Base-by-base conservation (phyloP, 306 rosid species). In the Cucurbita moschata region DNA sequence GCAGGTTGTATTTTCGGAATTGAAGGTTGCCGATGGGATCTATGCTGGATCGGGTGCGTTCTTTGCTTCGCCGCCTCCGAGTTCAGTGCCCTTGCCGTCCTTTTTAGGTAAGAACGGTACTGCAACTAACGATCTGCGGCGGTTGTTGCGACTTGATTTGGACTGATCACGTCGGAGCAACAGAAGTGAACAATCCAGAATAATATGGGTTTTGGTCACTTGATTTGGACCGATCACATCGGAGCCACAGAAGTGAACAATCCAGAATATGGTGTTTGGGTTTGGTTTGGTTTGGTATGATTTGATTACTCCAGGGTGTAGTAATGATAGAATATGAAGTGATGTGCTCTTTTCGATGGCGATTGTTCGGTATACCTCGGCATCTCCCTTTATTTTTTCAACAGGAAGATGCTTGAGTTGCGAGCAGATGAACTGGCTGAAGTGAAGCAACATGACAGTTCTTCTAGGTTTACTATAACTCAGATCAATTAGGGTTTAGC, bases 331-430 rank as follows among this genome's bases (percentile, higher is more conserved):
- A 63, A 39, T 42, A 43, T 42, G 71, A 43, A 44, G 37, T 66
- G 65, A 30, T 35, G 18, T 60, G 40, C 8, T 69, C 37, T 18
- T 72, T 57, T 44, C 37, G 9, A 52, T 46, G 43, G 35, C 23
- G 82, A 60, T 73, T 75, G 86, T 66, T 81, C 79, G 81, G 50
- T 46, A 61, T 55, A 72, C 68, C 85, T 74, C 85, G 74, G 16
- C 80, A 43, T 85, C 87, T 78, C 84, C 92, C 96, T 82, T 86
- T 86, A 89, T 87, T 89, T 91, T 91, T 85, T 82, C 89, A 87
- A 78, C 91, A 84, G 96, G 97, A 84, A 72, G 77, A 73, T 51
- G 73, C 74, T 66, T 60, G 85, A 78, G 82, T 52, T 44, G 57
- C 77, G 77, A 63, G 71, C 83, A 47, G 44, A 51, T 77, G 70